Conservation (phyloP, 306 rosid genomes). For the Cucumis cinereus region DNA sequence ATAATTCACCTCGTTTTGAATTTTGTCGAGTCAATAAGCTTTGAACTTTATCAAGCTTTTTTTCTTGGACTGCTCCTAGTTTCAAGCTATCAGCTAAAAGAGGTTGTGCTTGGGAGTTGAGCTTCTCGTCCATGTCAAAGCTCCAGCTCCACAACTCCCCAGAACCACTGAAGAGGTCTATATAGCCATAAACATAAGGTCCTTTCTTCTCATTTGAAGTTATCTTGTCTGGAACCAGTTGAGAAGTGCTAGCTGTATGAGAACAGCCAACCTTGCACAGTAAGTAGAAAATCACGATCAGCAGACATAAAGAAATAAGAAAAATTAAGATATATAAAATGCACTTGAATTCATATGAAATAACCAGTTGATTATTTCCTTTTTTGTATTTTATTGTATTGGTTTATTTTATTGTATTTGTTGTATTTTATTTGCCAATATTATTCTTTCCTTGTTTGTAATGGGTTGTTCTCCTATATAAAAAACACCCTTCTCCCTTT, state of each 20-base stretch:
- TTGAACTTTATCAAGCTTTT: slow-evolving; percentile 32
- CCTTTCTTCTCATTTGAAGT: slow-evolving; percentile 36
- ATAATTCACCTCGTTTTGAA: slow-evolving; percentile 20
- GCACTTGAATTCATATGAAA: background rate
- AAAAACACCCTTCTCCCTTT: too few species aligned
- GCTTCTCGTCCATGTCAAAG: slow-evolving; percentile 54
- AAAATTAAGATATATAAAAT: background rate
- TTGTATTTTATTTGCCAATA: too few species aligned
- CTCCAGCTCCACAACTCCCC: slow-evolving; percentile 91
- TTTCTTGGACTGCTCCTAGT: slow-evolving; percentile 25
- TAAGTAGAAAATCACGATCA: slow-evolving; percentile 7
- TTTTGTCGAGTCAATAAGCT: slow-evolving; percentile 23
- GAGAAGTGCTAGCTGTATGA: slow-evolving; percentile 27
- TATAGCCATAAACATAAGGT: slow-evolving; percentile 68
- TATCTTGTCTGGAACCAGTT: slow-evolving; percentile 35
- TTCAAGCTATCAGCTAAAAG: slow-evolving; percentile 29
- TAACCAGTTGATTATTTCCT: too few species aligned
- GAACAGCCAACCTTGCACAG: slow-evolving; percentile 37
- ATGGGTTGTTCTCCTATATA: too few species aligned
- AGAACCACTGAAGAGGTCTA: slow-evolving; percentile 83
- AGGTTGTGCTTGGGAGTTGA: slow-evolving; percentile 25
- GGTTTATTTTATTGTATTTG: too few species aligned
- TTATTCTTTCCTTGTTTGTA: too few species aligned
- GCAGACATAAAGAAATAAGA: background rate
- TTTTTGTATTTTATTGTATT: too few species aligned